These are phyloP conservation scores for Trametes cinnabarina DNA, from an alignment of 768 basidiomycete species.

Conservation along the genomic window DNA sequence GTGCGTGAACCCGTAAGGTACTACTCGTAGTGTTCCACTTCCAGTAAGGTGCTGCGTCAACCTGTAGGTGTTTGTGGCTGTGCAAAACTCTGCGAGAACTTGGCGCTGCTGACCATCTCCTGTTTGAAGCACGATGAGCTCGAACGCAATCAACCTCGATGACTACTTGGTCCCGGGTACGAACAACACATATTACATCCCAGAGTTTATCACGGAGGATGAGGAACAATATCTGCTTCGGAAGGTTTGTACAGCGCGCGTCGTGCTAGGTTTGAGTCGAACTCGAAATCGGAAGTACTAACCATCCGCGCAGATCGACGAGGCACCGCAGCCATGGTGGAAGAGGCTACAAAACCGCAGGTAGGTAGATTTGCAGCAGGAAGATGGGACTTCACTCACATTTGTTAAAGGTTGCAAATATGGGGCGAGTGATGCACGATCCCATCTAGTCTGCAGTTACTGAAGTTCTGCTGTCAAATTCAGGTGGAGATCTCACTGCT, in stretches of 20 bases:
- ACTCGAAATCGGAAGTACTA: too few relatives aligned
- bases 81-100: background rate
- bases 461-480: background rate
- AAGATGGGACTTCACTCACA: background rate
- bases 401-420: conserved; percentile 54
- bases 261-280: too few relatives aligned
- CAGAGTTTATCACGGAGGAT: conserved; percentile 66
- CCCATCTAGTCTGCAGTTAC: too few relatives aligned
- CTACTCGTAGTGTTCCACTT: too few relatives aligned
- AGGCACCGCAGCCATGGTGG: conserved; percentile 81
- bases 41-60: too few relatives aligned
- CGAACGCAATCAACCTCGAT: conserved; percentile 2
- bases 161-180: conserved; percentile 16
- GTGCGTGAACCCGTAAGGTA: too few relatives aligned
- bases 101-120: background rate
- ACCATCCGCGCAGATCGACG: conserved; percentile 54
- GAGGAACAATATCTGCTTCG: conserved; percentile 78
- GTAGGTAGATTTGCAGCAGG: conserved; percentile 38
- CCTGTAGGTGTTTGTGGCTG: background rate
- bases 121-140: background rate
- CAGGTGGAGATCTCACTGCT: conserved; percentile 73
- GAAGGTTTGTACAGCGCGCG: conserved; percentile 62
- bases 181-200: conserved; percentile 62
- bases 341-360: conserved; percentile 70
- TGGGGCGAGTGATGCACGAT: conserved; percentile 52